Evolutionary conservation across 2,329 filamentous ascomycete genomes (phyloP), one percentile per base, ranked within the genome.

Genomic region (Leptographium wingfieldii): DNA sequence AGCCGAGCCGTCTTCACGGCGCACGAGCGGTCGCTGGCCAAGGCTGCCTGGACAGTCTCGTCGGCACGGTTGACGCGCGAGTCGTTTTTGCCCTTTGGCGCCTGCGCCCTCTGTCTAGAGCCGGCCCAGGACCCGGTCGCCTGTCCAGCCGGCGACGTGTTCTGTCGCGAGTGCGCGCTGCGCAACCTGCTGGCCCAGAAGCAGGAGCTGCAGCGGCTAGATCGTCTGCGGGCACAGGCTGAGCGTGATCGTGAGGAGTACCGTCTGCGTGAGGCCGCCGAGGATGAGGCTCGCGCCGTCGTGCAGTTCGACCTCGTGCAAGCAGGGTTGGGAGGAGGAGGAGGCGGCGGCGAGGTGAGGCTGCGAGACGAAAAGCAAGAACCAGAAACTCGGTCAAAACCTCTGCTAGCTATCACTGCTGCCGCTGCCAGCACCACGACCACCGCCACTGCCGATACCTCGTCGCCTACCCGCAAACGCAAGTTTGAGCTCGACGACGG

Each of bases 131-230:
- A 90, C 55, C 92, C 94, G 0, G 90, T 96, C 43, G 85, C 90
- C 27, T 97, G 92, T 72, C 77, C 81, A 3, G 82, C 85, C 64
- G 92, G 92, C 63, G 92, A 97, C 72, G 79, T 99, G 16, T 97
- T 97, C 76, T 99, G 92, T 72, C 85, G 90, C 66, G 94, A 97
- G 75, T 99, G 92, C 74, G 92, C 91, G 10, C 82, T 97, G 58
- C 85, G 79, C 66, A 96, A 97, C 68, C 84, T 99, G n/a, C 79
- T 97, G 1, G 82, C 90, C 1, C 92, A 99, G 73, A 86, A 90
- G 66, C 88, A 92, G 74, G 94, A 97, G 69, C 92, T 95, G 64
- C 94, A 91, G 70, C 83, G 94, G 0, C 69, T 88, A 2, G 88
- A 90, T 62, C 87, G 83, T 66, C 79, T 81, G 27, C 77, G 81